Base-by-base conservation (phyloP, 2,329 filamentous ascomycete genomes). In the Xylaria polymorpha region DNA sequence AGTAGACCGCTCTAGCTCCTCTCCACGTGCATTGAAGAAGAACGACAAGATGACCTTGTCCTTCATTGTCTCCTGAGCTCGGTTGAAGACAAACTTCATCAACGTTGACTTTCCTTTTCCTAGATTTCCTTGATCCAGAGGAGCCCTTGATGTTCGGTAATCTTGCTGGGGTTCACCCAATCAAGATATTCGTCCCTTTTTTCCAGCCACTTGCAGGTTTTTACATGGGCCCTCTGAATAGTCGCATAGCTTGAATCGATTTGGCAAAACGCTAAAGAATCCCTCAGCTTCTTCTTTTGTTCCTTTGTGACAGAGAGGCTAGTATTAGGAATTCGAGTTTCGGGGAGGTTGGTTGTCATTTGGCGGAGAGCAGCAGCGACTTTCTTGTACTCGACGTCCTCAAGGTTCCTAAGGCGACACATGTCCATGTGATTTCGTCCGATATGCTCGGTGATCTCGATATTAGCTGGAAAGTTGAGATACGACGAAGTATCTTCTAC, bases 1-100 rank as follows among this genome's bases (percentile, higher is more conserved):
- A 0, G 78, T 79, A 0, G 83, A 80, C 69, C 80, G 85, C 67
- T 87, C 83, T 20, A 84, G 74, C 9, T 76, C 62, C 0, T 75
- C 73, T 0, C 84, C 84, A 55, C 83, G 75, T 0, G 83, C 83
- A 63, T 85, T 83, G 78, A 86, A 86, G 77, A 85, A 86, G 74
- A 85, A 86, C 0, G 25, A 29, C 25, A 73, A 75, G 6, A 77
- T 69, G 35, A 50, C 53, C 43, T 15, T 22, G 9, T 43, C n/a
- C 72, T 74, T 9, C 64, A 43, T 41, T 14, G 41, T 2, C 46
- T 29, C 4, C 25, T 29, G 35, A 25, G 59, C 32, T 15, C 73
- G 62, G 29, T 68, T 61, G 3, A 76, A 71, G 18, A 69, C 67
- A 41, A 78, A 79, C 57, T 82, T 84, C 80, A 83, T 83, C 29